Evolutionary conservation across 768 basidiomycete species (phyloP).

Genomic region (Suillus cothurnatus): DNA sequence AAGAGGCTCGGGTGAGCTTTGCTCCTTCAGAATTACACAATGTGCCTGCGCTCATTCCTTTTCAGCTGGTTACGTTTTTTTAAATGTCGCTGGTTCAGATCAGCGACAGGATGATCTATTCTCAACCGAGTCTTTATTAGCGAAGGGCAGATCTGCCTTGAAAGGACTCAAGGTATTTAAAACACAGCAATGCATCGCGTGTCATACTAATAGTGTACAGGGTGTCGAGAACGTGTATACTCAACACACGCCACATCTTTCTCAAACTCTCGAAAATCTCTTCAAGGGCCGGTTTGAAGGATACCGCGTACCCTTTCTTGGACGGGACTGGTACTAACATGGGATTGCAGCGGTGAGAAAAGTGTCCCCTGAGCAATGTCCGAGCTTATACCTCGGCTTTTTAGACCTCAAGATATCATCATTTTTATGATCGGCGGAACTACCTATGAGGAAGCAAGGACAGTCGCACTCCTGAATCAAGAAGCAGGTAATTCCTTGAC

Average conservation of each 20-base stretch:
- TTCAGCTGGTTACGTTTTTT: slow-evolving; percentile 88
- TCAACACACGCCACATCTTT: slow-evolving; percentile 92
- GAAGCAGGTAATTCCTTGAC: slow-evolving; percentile 59
- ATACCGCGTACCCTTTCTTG: slow-evolving; percentile 89
- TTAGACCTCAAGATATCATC: slow-evolving; percentile 93
- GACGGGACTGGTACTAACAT: slow-evolving; percentile 71
- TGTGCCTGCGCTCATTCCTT: slow-evolving; percentile 5
- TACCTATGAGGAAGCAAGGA: slow-evolving; percentile 93
- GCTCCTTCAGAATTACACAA: slow-evolving; percentile 8
- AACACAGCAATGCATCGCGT: background rate
- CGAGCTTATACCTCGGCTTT: background rate
- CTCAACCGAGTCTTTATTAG: slow-evolving; percentile 91
- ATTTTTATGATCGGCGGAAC: slow-evolving; percentile 96
- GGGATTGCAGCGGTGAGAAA: slow-evolving; percentile 63
- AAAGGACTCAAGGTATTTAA: slow-evolving; percentile 88
- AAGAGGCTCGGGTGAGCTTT: slow-evolving; percentile 66
- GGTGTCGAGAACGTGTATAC: slow-evolving; percentile 99
- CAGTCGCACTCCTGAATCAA: slow-evolving; percentile 85
- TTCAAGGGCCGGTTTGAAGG: slow-evolving; percentile 83
- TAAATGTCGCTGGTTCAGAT: slow-evolving; percentile 93
- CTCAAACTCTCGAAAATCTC: slow-evolving; percentile 88
- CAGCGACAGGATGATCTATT: slow-evolving; percentile 98
- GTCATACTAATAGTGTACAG: slow-evolving; percentile 39
- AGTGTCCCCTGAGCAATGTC: slow-evolving; percentile 7
- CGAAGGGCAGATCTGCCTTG: slow-evolving; percentile 90